A percentile compares a stretch with the other conserved stretches of the same genome.
phyloP scores from a whole-genome alignment of 352 stramenopile species.

The Globisporangium okanoganense region DNA sequence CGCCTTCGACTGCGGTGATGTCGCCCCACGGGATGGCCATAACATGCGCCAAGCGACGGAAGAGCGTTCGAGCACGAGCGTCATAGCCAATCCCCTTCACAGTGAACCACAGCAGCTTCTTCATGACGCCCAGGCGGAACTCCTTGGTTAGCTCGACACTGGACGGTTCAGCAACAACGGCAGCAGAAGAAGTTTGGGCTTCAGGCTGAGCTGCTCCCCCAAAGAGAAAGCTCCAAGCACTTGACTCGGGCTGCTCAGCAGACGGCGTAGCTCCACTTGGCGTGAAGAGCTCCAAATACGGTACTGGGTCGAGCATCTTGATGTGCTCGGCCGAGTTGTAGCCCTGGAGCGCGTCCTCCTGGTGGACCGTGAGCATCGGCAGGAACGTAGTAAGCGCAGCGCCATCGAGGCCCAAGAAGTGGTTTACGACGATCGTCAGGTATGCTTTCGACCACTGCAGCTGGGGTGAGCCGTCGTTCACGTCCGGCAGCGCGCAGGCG shows the following conservation, averaged over 20 bases:
- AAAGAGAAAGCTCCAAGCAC: conserved; percentile 5
- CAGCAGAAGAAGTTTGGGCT: no score
- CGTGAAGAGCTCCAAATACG: conserved; percentile 59
- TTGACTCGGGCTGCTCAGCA: neutral
- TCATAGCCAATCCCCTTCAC: conserved; percentile 78
- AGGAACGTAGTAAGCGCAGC: conserved; percentile 56
- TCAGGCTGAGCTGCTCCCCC: neutral
- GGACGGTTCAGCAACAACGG: conserved; percentile 5
- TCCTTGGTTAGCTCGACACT: conserved; percentile 9
- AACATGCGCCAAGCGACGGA: conserved; percentile 36
- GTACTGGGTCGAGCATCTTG: conserved; percentile 43
- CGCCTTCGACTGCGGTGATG: conserved; percentile 59
- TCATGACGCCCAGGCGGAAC: conserved; percentile 62
- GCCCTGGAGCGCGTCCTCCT: conserved; percentile 14
- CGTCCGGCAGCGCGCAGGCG: conserved; percentile 55
- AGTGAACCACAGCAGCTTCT: conserved; percentile 76
- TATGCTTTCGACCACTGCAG: conserved; percentile 62
- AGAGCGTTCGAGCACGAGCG: conserved; percentile 49
- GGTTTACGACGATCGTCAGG: conserved; percentile 54
- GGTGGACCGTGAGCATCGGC: conserved; percentile 52
- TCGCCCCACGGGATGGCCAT: conserved; percentile 53
- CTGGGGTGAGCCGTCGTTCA: conserved; percentile 60
- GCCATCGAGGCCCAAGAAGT: conserved; percentile 44
- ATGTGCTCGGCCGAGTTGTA: neutral
- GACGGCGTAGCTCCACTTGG: conserved; percentile 15